phyloP scores from a whole-genome alignment of 2,329 filamentous ascomycete genomes.

The Capronia coronata region DNA sequence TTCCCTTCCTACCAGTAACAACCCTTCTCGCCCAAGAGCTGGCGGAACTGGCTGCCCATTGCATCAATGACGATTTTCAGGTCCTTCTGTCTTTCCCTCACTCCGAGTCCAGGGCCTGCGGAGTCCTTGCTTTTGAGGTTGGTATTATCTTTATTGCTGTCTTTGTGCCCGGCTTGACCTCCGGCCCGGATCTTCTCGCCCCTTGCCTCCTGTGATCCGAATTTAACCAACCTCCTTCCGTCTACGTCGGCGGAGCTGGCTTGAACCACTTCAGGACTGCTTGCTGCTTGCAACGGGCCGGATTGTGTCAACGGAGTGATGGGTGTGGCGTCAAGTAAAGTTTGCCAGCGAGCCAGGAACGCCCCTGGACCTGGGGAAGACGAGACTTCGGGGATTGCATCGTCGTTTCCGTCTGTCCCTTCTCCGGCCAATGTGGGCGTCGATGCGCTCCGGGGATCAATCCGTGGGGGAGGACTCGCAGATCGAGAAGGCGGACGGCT shows the following conservation, averaged over 20 bases:
- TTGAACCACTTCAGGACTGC: slow-evolving; percentile 39
- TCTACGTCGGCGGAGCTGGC: slow-evolving; percentile 28
- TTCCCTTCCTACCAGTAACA: slow-evolving; percentile 23
- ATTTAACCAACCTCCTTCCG: slow-evolving; percentile 36
- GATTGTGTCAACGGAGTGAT: slow-evolving; percentile 55
- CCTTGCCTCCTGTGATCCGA: slow-evolving; percentile 32
- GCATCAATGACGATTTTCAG: slow-evolving; percentile 40
- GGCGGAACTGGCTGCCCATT: slow-evolving; percentile 38
- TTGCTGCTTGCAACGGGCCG: slow-evolving; percentile 51
- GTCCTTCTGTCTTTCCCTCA: slow-evolving; percentile 27
- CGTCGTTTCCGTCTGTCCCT: neutral
- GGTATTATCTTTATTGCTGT: neutral
- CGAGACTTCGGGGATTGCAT: slow-evolving; percentile 11
- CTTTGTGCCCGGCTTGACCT: slow-evolving; percentile 1
- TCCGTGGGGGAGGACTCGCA: slow-evolving; percentile 12
- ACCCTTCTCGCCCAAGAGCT: slow-evolving; percentile 30
- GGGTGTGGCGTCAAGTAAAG: slow-evolving; percentile 60
- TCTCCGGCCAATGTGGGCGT: neutral
- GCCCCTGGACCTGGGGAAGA: slow-evolving; percentile 60
- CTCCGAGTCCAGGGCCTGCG: neutral
- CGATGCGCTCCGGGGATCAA: slow-evolving; percentile 7
- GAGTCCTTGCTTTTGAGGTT: no score
- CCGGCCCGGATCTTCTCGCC: slow-evolving; percentile 31
- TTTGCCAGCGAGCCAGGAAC: slow-evolving; percentile 67
- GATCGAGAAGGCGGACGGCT: slow-evolving; percentile 16